Evolutionary conservation across 2,329 filamentous ascomycete species (phyloP).

Genomic region (Epichloe sibirici): DNA sequence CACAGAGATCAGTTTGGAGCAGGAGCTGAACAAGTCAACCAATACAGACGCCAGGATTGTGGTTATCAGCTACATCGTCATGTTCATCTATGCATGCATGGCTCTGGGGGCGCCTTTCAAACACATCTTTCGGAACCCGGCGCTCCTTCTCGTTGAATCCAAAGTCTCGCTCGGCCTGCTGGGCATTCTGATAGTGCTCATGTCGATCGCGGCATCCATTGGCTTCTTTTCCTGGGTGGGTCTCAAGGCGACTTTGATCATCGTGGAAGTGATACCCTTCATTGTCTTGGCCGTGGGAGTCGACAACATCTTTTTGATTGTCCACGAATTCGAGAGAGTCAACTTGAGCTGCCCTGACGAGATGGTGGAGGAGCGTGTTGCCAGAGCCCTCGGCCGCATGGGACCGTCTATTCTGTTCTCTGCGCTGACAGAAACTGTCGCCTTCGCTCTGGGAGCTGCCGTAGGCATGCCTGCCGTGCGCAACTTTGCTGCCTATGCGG

Average conservation of each 20-base stretch:
- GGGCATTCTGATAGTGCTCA: constrained; percentile 88
- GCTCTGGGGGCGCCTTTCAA: constrained; percentile 77
- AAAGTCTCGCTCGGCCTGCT: constrained; percentile 94
- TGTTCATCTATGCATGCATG: constrained; percentile 95
- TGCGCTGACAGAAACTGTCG: constrained; percentile 85
- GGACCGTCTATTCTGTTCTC: constrained; percentile 93
- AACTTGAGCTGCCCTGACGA: constrained; percentile 87
- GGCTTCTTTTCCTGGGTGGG: constrained; percentile 86
- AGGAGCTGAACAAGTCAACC: constrained; percentile 94
- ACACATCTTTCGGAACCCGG: constrained; percentile 70
- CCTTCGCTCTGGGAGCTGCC: constrained; percentile 83
- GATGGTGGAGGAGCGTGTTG: constrained; percentile 72
- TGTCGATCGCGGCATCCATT: constrained; percentile 94
- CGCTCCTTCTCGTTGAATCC: constrained; percentile 79
- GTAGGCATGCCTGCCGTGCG: constrained; percentile 97
- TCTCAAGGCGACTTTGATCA: constrained; percentile 91
- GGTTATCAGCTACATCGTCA: constrained; percentile 91
- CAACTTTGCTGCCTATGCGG: constrained; percentile 94
- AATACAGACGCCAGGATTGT: constrained; percentile 98
- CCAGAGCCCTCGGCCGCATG: constrained; percentile 85
- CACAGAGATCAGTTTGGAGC: constrained; percentile 86
- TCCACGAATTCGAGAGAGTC: constrained; percentile 93
- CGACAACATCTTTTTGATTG: constrained; percentile 97
- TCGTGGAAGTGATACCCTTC: constrained; percentile 96
- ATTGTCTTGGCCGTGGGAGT: constrained; percentile 92